phyloP scores from a whole-genome alignment of 345 rosid species.

The Salix brachista region DNA sequence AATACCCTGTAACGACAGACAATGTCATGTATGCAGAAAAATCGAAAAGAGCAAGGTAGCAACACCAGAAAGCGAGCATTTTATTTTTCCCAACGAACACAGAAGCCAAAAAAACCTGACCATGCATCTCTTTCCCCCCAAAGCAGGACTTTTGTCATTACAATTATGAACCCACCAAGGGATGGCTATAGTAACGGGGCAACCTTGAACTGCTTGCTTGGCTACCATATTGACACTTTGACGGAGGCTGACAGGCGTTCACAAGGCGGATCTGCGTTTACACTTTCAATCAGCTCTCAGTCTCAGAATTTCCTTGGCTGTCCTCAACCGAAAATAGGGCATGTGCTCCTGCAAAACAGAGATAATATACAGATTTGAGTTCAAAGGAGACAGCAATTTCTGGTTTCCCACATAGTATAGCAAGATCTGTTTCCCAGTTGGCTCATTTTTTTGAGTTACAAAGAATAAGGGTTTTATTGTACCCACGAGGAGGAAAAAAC shows the following conservation, averaged over 20 bases:
- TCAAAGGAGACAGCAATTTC: background rate
- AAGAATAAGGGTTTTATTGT: background rate
- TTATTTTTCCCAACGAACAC: too few species aligned
- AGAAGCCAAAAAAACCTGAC: background rate
- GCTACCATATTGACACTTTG: background rate
- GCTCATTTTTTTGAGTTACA: background rate
- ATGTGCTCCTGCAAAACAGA: constrained; percentile 56
- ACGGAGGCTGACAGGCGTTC: background rate
- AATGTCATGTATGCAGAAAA: too few species aligned
- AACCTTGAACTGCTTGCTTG: background rate
- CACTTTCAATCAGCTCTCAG: constrained; percentile 51
- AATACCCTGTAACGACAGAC: too few species aligned
- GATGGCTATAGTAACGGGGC: background rate
- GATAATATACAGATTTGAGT: background rate
- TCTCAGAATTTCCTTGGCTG: constrained; percentile 84
- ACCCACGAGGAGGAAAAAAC: background rate
- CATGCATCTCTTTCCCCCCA: background rate
- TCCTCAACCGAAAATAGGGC: constrained; percentile 87
- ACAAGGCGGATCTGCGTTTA: background rate
- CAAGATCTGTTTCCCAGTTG: background rate
- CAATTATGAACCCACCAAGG: background rate
- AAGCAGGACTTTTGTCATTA: background rate
- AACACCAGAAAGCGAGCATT: background rate
- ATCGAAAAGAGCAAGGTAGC: too few species aligned
- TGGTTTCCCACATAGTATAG: background rate